Evolutionary conservation across 495 filamentous ascomycete genomes (phyloP), one percentile per base, ranked within the genome.

Genomic region (Tuber indicum): DNA sequence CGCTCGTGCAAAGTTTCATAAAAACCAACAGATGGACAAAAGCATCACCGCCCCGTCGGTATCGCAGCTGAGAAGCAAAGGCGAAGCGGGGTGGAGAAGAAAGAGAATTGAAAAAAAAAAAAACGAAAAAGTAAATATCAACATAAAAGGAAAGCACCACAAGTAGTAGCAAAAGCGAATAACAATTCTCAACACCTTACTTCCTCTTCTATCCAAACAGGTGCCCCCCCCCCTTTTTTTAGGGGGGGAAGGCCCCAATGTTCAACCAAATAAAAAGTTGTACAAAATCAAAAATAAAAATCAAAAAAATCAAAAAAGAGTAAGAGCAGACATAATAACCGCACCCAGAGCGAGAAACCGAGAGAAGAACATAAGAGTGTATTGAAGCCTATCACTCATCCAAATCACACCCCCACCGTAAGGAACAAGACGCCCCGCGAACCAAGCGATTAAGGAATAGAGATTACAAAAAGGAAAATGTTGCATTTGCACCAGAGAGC

Each of bases 151-250:
- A 32, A 14, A 32, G 14, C n/a, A 14, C 58, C 26, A 17, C 58
- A 32, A 66, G 3, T 10, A 12, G 58, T 66, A 32, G 10, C 58
- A 66, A 32, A 66, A 32, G 26, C n/a, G 58, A 66, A 66, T 10
- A 32, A 62, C 12, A 66, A 32, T 66, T 32, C n/a, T 6, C 26
- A 17, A 66, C 26, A 66, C 58, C 58, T 66, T 32, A 9, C 58
- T 66, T 66, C 58, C n/a, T 26, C 58, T 66, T 66, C 58, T 66
- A 58, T 66, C n/a, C 58, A 32, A 32, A 17, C n/a, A 66, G n/a
- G 58, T 32, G 58, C 58, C 49, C n/a, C n/a, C n/a, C n/a, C n/a
- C n/a, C n/a, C 9, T 58, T 58, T n/a, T n/a, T 58, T 52, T 52
- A 6, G 42, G 42, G 42, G 8, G 42, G 42, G 10, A n/a, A 58